Evolutionary conservation across 139 green algal species (phyloP).

Genomic region (Chlorella ohadii): DNA sequence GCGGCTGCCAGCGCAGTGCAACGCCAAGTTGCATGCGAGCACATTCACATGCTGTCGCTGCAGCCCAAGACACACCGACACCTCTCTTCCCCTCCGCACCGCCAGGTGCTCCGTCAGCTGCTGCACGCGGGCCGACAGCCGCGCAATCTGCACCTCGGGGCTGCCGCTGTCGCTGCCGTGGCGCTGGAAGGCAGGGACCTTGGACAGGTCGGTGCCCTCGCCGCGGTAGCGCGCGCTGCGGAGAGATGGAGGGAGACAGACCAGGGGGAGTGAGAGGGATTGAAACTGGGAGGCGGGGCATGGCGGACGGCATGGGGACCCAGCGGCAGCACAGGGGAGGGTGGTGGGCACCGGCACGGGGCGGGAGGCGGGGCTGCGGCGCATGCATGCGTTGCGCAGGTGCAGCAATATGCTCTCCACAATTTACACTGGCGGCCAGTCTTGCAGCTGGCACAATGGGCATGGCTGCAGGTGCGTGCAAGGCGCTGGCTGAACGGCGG

Average conservation of each 20-base stretch:
- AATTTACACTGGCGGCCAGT: too few relatives aligned
- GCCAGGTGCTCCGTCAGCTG: constrained; percentile 73
- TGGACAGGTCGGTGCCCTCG: constrained; percentile 59
- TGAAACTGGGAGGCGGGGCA: not conserved
- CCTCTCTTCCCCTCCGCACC: too few relatives aligned
- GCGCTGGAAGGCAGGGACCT: constrained; percentile 51
- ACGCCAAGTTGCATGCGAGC: too few relatives aligned
- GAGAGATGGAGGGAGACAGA: not conserved
- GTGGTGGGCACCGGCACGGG: not conserved
- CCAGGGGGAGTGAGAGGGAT: not conserved
- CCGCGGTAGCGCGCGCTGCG: constrained; percentile 58
- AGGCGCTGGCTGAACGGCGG: too few relatives aligned
- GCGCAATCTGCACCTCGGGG: constrained; percentile 66
- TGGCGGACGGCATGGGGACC: too few relatives aligned
- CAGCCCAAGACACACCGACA: too few relatives aligned
- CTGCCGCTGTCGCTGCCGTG: constrained; percentile 56
- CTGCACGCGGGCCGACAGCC: constrained; percentile 56
- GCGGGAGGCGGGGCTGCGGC: not conserved
- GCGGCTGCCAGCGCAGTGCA: too few relatives aligned
- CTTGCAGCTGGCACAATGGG: too few relatives aligned
- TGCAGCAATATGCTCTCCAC: too few relatives aligned
- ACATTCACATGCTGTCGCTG: too few relatives aligned
- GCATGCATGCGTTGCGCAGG: not conserved
- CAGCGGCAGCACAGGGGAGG: not conserved
- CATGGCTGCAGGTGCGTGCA: not conserved